Conservation (phyloP, 169 alveolate species). For the Cystoisospora suis region DNA sequence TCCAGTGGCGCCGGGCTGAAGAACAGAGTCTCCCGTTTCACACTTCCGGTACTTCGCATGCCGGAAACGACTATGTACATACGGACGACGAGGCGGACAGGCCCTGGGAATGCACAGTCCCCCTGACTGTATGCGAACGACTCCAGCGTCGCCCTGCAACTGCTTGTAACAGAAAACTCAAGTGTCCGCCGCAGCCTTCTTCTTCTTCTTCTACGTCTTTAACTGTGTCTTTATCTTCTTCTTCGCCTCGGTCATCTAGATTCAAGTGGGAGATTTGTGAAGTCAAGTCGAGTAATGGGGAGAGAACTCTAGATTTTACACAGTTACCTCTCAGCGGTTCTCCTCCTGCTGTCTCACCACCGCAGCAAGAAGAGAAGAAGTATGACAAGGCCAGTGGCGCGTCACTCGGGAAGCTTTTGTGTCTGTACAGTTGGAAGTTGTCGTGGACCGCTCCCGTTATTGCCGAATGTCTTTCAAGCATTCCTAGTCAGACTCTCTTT, state of each 20-base stretch:
- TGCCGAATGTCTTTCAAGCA: neutral
- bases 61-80: no score
- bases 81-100: no score
- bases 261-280: no score
- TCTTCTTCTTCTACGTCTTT: neutral
- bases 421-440: neutral
- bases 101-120: neutral
- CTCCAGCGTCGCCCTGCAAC: neutral
- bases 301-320: no score
- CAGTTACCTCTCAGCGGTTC: neutral
- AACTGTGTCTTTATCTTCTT: neutral
- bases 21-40: no score
- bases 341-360: neutral
- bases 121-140: neutral
- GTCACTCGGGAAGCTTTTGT: neutral
- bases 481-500: neutral
- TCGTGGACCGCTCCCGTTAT: neutral
- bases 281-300: no score
- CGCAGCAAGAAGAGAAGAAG: neutral
- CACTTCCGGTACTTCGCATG: no score
- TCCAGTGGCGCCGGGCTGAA: no score
- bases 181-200: neutral
- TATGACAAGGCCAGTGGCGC: neutral
- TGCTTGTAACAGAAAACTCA: neutral
- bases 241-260: neutral